A percentile compares a stretch with the other conserved stretches of the same genome.
These are phyloP conservation scores for Adenanthera pavonina DNA, from an alignment of 306 rosid species.

Conservation along the genomic window DNA sequence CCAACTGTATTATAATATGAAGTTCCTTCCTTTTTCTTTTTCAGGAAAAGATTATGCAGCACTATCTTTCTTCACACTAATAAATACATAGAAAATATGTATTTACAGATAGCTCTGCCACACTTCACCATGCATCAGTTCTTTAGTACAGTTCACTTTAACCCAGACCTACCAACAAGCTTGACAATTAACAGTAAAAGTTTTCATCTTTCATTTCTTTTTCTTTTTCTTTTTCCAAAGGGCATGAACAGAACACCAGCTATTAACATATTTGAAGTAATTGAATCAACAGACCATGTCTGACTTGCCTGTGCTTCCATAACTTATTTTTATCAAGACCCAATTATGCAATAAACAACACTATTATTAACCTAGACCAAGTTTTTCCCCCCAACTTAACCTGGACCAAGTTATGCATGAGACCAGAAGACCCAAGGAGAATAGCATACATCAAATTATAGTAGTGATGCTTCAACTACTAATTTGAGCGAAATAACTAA, in stretches of 20 bases:
- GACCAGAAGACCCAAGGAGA: constrained; percentile 9
- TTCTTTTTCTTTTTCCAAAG: neutral
- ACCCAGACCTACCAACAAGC: neutral
- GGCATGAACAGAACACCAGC: neutral
- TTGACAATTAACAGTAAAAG: neutral
- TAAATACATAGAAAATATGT: neutral
- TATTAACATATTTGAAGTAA: neutral
- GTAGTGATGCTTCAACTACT: constrained; percentile 25
- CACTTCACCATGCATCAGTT: neutral
- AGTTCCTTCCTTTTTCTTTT: neutral
- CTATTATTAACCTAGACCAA: neutral
- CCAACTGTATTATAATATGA: neutral
- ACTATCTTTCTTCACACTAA: neutral
- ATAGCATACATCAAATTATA: constrained; percentile 29
- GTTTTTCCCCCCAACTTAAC: neutral
- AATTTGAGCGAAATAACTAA: constrained; percentile 34
- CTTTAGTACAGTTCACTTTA: neutral
- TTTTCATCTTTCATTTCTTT: neutral
- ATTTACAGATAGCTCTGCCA: neutral
- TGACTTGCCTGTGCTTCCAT: neutral
- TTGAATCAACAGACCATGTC: neutral
- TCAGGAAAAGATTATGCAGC: neutral
- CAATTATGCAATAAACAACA: neutral
- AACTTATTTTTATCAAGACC: neutral
- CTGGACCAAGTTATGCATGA: constrained; percentile 2